Base-by-base conservation (phyloP, 2,329 filamentous ascomycete species). In the Venturiaceae sp. region DNA sequence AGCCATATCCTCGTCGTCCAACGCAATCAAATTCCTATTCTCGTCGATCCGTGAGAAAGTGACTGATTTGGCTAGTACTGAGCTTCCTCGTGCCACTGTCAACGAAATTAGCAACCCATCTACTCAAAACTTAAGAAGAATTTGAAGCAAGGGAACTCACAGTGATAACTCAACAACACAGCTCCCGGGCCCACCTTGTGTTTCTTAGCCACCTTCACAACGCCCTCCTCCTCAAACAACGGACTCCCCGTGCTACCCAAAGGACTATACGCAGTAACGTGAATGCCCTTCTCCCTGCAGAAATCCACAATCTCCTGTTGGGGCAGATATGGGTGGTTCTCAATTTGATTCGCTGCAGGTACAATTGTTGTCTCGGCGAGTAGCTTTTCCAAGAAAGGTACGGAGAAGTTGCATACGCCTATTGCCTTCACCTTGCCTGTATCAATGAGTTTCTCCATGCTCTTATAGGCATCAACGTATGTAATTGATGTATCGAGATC, bases 41-140 rank as follows among this genome's bases (percentile, higher is more conserved):
- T 84, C 79, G 67, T 85, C 81, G 71, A 90, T 90, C 64, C 86
- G 80, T 53, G 79, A 77, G 14, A 81, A 80, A 6, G 80, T 88
- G 39, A 88, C 84, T 0, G 85, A 89, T 73, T 90, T 90, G 66
- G 87, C 81, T 30, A 91, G 78, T 19, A 90, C 87, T 6, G 85
- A 88, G 67, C 77, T 81, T 64, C 85, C 85, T 61, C 85, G 81
- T 57, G 83, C 80, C 52, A 89, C 86, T 88, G 55, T 62, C n/a
- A 4, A 9, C 8, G 36, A 28, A 3, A 16, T 55, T 39, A 55
- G 39, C 32, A 50, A 9, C 6, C 19, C 5, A 7, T 36, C 11
- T 26, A 9, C 14, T 19, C n/a, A 16, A 28, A 19, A 19, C 2
- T 32, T 28, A 21, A 9, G 23, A 34, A 37, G 13, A 19, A 23